phyloP scores from a whole-genome alignment of 768 basidiomycete genomes.

The Mycena vulgaris region DNA sequence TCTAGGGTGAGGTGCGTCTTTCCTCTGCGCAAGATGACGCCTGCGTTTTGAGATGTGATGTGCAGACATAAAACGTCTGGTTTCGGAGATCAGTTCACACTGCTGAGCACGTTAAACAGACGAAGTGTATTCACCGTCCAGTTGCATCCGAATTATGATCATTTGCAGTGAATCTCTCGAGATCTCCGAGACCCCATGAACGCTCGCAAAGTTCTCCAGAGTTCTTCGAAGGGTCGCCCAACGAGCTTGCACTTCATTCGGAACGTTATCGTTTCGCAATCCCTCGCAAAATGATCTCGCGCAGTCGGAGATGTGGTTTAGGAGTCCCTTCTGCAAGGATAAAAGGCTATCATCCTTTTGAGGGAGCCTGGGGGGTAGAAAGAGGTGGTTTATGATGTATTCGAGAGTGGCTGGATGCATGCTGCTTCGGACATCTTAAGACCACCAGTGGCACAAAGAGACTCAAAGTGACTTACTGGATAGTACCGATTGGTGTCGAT shows the following conservation, averaged over 20 bases:
- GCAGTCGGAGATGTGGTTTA: constrained; percentile 36
- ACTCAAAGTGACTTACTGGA: neutral
- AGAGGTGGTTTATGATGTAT: constrained; percentile 60
- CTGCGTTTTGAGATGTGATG: constrained; percentile 65
- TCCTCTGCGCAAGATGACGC: constrained; percentile 55
- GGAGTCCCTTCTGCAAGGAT: constrained; percentile 29
- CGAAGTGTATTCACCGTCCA: constrained; percentile 1
- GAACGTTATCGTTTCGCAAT: neutral
- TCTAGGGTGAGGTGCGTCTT: constrained; percentile 55
- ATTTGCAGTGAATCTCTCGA: constrained; percentile 5
- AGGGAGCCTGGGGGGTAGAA: constrained; percentile 60
- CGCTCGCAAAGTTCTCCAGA: neutral
- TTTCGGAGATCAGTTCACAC: neutral
- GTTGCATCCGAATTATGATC: constrained; percentile 34
- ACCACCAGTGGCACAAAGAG: neutral
- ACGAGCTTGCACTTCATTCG: neutral
- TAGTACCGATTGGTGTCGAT: neutral
- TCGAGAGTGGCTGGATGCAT: constrained; percentile 34
- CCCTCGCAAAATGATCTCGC: constrained; percentile 1
- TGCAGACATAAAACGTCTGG: constrained; percentile 56
- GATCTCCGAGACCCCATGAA: neutral
- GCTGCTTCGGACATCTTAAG: neutral
- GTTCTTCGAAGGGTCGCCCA: neutral
- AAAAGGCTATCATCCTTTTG: constrained; percentile 49
- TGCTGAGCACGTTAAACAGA: neutral